Evolutionary conservation across 352 stramenopile species (phyloP).

Genomic region (Phytophthora cryptogea): DNA sequence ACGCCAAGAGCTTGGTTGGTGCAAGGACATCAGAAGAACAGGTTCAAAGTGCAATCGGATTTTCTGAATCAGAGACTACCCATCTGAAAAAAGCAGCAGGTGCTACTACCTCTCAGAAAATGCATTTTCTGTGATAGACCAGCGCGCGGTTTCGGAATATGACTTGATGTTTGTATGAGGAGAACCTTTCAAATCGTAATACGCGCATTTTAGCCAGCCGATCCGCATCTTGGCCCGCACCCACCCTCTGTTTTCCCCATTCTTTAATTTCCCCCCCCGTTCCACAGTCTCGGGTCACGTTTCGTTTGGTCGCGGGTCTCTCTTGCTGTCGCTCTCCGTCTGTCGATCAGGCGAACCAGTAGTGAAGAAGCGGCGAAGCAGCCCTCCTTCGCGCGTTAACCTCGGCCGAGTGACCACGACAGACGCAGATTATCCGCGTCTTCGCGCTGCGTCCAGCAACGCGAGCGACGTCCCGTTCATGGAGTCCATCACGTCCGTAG

Average conservation of each 20-base stretch:
- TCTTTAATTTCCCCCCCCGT: conserved; percentile 16
- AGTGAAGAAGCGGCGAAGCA: conserved; percentile 32
- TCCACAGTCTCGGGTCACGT: conserved; percentile 12
- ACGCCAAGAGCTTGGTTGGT: no score
- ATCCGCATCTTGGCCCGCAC: conserved; percentile 14
- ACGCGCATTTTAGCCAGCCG: conserved; percentile 16
- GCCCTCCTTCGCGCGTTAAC: conserved; percentile 25
- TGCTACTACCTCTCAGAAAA: conserved; percentile 8
- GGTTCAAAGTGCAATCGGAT: neutral
- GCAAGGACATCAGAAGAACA: no score
- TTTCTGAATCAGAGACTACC: neutral
- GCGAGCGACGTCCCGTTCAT: conserved; percentile 42
- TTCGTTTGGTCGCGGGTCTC: conserved; percentile 17
- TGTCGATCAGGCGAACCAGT: conserved; percentile 27
- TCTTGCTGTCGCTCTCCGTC: conserved; percentile 17
- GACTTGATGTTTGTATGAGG: neutral
- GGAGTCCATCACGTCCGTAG: conserved; percentile 32
- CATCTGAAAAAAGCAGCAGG: neutral
- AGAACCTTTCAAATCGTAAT: conserved; percentile 9
- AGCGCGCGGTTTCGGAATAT: conserved; percentile 4
- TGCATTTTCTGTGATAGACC: conserved; percentile 8
- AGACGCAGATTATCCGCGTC: conserved; percentile 4
- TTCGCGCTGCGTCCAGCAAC: conserved; percentile 31
- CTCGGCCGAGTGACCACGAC: conserved; percentile 17
- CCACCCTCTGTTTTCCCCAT: neutral